Base-by-base conservation (phyloP, 1,139 yeast genomes). In the Candida dubliniensis region DNA sequence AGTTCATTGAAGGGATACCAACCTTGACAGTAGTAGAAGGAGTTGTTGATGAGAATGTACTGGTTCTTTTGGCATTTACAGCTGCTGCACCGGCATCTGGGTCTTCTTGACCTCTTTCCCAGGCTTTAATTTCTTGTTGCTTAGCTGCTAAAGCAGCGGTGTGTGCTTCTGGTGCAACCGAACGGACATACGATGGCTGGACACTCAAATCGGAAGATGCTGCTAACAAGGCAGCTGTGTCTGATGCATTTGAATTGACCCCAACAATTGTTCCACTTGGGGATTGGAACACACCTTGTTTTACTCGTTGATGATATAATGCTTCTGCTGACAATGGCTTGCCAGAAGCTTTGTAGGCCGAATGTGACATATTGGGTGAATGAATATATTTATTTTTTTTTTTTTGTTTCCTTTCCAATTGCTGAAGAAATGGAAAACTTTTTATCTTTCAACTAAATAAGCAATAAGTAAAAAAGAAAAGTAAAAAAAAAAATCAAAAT, bases 301-400 rank as follows among this genome's bases (percentile, higher is more conserved):
- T 86, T 59, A 84, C 67, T 57, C 84, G 84, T 51, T 89, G 91
- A 54, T 82, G 84, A 67, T 87, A 88, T 44, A 83, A 64, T 3
- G 95, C 95, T 60, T 84, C 87, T 52, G 78, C 80, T 36, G 88
- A 81, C 49, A 85, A 71, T 12, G 88, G 89, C 56, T 80, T 80
- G 14, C 88, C 90, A 50, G 79, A 73, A 44, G 79, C 71, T 63
- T 83, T 88, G 60, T 85, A 85, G 40, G 79, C 82, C 12, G 81
- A 72, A 45, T 65, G 63, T 38, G 74, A 64, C 74, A 69, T 69
- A 2, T 14, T 23, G 10, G 14, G n/a, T 29, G 13, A n/a, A n/a
- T 30, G 9, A 11, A n/a, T 12, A 18, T 18, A 18, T 18, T 18
- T 18, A 18, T 18, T 18, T 18, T 18, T n/a, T n/a, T n/a, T n/a